Evolutionary conservation across 2,329 filamentous ascomycete genomes (phyloP), one percentile per base, ranked within the genome.

Genomic region (Fusarium cicatricum): DNA sequence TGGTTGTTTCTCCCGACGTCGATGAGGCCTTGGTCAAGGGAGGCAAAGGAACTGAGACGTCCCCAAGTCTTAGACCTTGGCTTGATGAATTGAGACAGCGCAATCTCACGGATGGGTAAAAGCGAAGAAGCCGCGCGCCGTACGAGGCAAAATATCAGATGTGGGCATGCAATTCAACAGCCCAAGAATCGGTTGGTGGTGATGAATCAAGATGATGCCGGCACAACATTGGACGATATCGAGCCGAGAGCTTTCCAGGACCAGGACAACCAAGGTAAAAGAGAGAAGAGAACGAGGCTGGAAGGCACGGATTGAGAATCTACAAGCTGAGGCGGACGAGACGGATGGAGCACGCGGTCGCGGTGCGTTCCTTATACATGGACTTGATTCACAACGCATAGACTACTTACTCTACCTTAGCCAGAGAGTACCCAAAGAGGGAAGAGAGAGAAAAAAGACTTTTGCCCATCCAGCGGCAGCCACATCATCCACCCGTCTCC

Each of bases 401-500:
- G 39, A 28, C 10, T 34, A 10, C 2, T n/a, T n/a, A n/a, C n/a
- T n/a, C n/a, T 16, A 21, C 29, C 11, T 17, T 8, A 10, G 23
- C 23, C 9, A 10, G 23, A 26, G 23, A n/a, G n/a, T n/a, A 8
- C 23, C 23, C 23, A 4, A 7, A 58, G 48, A 43, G 45, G 51
- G 40, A 36, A n/a, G n/a, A n/a, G 33, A 60, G 39, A 57, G 44
- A 60, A 63, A 62, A 46, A 64, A 52, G 49, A 40, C 48, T 37
- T 49, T 46, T 37, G 39, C 59, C 65, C 65, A 68, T 68, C 66
- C 64, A 68, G 55, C 60, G 64, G 41, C 61, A 68, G 65, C 65
- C 65, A 68, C 65, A 68, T 68, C 65, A 65, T 60, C 63, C 65
- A 66, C 55, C 46, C 29, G 43, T 37, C 53, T 55, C 55, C 48